Conservation (phyloP, 306 rosid genomes). For the Gastrolobium bilobum region DNA sequence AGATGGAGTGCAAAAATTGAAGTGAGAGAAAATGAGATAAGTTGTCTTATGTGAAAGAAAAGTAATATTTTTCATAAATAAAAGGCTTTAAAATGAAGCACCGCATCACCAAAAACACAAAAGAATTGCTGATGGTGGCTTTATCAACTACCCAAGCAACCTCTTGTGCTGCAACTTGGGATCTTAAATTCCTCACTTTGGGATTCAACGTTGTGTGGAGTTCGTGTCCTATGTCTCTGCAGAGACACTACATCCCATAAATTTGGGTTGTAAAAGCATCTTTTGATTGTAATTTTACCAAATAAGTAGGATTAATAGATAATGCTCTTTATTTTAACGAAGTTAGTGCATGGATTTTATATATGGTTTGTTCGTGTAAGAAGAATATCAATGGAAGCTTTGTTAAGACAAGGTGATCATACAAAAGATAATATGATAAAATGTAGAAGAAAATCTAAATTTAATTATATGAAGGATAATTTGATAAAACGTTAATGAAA, state of each 20-base stretch:
- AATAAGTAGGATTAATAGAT: not conserved
- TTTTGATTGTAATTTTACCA: not conserved
- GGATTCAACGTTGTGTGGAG: slow-evolving; percentile 49
- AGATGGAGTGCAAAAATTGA: too few relatives aligned
- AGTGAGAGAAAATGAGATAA: too few relatives aligned
- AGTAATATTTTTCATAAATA: too few relatives aligned
- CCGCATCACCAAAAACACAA: not conserved
- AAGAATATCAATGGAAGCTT: not conserved
- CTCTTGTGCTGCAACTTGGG: slow-evolving; percentile 49
- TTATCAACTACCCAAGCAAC: slow-evolving; percentile 48
- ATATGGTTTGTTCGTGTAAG: not conserved
- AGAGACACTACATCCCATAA: not conserved
- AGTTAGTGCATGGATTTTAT: not conserved
- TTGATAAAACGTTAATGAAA: too few relatives aligned
- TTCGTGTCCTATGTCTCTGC: slow-evolving; percentile 47
- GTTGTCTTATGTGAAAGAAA: too few relatives aligned
- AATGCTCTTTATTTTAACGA: not conserved
- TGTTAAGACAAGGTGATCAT: not conserved
- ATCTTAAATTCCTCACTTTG: slow-evolving; percentile 42
- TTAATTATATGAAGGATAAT: not conserved
- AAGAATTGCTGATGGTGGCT: slow-evolving; percentile 34
- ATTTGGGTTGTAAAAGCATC: slow-evolving; percentile 8
- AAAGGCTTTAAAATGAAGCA: slow-evolving; percentile 38
- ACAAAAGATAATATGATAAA: not conserved
- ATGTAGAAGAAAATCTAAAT: not conserved